Evolutionary conservation across 108 stramenopile genomes (phyloP).

Genomic region (Thalassiosira profunda): DNA sequence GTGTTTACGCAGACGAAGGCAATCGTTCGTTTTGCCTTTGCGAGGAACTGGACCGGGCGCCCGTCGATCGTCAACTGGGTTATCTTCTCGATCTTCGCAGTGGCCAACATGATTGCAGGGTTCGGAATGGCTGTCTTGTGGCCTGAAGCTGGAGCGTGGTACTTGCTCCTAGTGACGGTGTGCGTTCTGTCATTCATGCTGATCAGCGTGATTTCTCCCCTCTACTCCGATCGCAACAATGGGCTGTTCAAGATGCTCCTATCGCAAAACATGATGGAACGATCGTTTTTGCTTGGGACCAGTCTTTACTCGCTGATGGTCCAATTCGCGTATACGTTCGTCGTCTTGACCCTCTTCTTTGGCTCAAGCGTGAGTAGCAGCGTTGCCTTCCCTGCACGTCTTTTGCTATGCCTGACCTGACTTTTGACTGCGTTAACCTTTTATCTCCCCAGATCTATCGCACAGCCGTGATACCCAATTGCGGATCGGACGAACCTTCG

Average conservation of each 20-base stretch:
- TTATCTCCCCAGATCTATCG: too few relatives aligned
- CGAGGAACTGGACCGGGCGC: conserved; percentile 45
- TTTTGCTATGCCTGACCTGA: too few relatives aligned
- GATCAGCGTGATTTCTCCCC: conserved; percentile 38
- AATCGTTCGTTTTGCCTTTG: conserved; percentile 16
- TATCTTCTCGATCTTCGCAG: conserved; percentile 20
- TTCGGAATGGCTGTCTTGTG: conserved; percentile 18
- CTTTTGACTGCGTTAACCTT: too few relatives aligned
- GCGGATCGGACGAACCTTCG: too few relatives aligned
- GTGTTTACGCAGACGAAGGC: conserved; percentile 30
- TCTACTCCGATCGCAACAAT: conserved; percentile 43
- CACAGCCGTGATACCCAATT: conserved; percentile 9
- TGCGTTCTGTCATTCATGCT: conserved; percentile 45
- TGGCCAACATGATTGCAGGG: conserved; percentile 9
- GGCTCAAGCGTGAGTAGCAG: conserved; percentile 14
- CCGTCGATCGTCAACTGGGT: conserved; percentile 45
- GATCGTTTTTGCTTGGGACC: conserved; percentile 41
- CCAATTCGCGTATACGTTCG: conserved; percentile 40
- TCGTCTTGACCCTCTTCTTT: conserved; percentile 49
- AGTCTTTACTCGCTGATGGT: conserved; percentile 48
- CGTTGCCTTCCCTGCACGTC: too few relatives aligned
- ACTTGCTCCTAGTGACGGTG: conserved; percentile 22
- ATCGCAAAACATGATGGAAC: conserved; percentile 46
- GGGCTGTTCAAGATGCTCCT: conserved; percentile 57
- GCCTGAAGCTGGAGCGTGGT: not conserved